phyloP scores from a whole-genome alignment of 2,329 filamentous ascomycete genomes.

The Pseudogymnoascus sp. region DNA sequence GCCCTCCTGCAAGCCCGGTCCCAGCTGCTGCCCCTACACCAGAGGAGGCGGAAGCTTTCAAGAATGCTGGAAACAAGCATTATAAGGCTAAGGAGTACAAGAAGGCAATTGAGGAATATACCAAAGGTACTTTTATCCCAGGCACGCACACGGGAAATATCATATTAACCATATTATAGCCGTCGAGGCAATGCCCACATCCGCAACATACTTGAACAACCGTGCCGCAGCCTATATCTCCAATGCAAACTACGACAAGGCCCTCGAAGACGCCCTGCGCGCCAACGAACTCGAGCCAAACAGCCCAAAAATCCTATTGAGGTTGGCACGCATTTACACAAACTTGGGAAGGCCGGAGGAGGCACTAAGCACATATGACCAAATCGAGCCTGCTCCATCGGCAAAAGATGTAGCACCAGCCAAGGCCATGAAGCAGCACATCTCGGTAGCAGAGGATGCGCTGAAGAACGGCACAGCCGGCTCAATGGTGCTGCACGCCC shows the following conservation, averaged over 20 bases:
- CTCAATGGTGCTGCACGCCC: slow-evolving; percentile 84
- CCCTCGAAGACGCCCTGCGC: slow-evolving; percentile 76
- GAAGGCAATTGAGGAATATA: slow-evolving; percentile 86
- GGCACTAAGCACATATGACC: slow-evolving; percentile 71
- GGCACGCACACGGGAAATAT: neutral
- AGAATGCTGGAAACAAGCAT: slow-evolving; percentile 87
- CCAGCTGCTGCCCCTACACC: slow-evolving; percentile 33
- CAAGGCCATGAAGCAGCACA: slow-evolving; percentile 73
- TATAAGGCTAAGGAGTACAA: slow-evolving; percentile 92
- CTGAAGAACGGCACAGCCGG: slow-evolving; percentile 67
- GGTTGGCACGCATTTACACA: slow-evolving; percentile 84
- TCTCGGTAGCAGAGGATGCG: slow-evolving; percentile 70
- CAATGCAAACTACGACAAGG: slow-evolving; percentile 67
- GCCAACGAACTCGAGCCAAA: slow-evolving; percentile 76
- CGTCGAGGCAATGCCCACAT: slow-evolving; percentile 76
- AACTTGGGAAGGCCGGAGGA: slow-evolving; percentile 79
- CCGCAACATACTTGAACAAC: slow-evolving; percentile 87
- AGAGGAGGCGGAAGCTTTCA: slow-evolving; percentile 85
- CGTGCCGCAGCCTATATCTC: slow-evolving; percentile 92
- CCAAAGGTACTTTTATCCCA: slow-evolving; percentile 60
- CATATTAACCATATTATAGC: slow-evolving; percentile 45
- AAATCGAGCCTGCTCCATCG: slow-evolving; percentile 71
- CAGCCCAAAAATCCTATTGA: slow-evolving; percentile 81
- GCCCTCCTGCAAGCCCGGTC: slow-evolving; percentile 51
- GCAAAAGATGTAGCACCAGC: slow-evolving; percentile 81